These are phyloP conservation scores for Pseudonitzschia multistriata DNA, from an alignment of 108 stramenopile species.

Conservation along the genomic window DNA sequence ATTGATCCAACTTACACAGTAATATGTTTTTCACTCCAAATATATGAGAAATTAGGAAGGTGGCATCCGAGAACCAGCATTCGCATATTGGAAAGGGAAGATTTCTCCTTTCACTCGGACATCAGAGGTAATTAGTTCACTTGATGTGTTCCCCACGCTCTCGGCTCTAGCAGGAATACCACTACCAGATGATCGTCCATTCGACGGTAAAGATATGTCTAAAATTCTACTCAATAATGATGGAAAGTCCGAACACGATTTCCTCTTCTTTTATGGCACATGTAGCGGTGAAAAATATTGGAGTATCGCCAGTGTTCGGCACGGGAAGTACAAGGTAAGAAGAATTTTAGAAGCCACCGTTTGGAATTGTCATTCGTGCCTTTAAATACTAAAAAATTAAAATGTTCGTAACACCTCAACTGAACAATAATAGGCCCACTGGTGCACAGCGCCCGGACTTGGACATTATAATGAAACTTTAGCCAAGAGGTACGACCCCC, in stretches of 20 bases:
- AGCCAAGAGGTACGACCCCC: conserved; percentile 26
- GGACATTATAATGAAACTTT: conserved; percentile 6
- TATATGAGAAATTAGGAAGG: conserved; percentile 24
- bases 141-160: conserved; percentile 53
- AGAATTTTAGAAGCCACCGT: neutral
- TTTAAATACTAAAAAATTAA: no score
- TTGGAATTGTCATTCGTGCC: neutral
- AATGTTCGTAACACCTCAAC: no score
- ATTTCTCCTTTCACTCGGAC: conserved; percentile 37
- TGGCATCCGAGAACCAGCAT: conserved; percentile 44
- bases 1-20: neutral
- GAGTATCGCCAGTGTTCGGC: conserved; percentile 33
- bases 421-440: conserved; percentile 32
- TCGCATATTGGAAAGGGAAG: conserved; percentile 46
- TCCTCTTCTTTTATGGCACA: conserved; percentile 43
- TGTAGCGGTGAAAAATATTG: conserved; percentile 23
- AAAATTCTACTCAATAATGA: conserved; percentile 28
- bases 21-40: neutral
- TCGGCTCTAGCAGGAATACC: conserved; percentile 38
- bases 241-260: conserved; percentile 41
- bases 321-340: conserved; percentile 43
- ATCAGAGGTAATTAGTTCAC: conserved; percentile 32
- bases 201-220: conserved; percentile 47
- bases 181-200: conserved; percentile 31
- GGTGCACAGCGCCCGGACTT: conserved; percentile 42